phyloP scores from a whole-genome alignment of 177 flowering plant genomes.

The Tripterygium wilfordii region DNA sequence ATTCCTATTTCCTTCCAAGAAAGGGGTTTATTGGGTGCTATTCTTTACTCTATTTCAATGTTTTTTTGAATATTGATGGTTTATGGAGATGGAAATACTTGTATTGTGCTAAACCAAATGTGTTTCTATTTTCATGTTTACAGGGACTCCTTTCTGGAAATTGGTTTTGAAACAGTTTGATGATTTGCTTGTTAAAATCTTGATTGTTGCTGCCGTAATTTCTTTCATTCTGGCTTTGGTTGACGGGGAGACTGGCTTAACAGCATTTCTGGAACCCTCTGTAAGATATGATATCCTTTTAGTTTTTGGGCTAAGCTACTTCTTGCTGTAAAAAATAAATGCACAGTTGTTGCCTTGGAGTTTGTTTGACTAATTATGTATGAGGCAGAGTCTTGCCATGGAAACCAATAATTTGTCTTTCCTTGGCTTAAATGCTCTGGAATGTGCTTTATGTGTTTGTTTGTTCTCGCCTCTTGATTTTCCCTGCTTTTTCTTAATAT shows the following conservation, averaged over 20 bases:
- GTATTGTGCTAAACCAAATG: background rate
- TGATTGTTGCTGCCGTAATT: slow-evolving; percentile 83
- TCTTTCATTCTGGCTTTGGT: slow-evolving; percentile 79
- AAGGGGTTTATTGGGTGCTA: no score
- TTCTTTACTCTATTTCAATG: no score
- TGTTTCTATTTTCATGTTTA: slow-evolving; percentile 8
- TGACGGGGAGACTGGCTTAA: slow-evolving; percentile 90
- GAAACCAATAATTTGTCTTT: no score
- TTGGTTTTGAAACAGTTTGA: slow-evolving; percentile 93
- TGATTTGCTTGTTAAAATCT: slow-evolving; percentile 97
- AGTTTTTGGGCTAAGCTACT: background rate
- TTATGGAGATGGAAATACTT: background rate
- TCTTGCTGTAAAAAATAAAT: no score
- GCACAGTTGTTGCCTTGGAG: no score
- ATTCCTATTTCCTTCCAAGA: no score
- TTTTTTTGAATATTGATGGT: background rate
- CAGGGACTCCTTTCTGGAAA: slow-evolving; percentile 97
- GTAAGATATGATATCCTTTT: slow-evolving; percentile 38
- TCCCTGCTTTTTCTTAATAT: no score
- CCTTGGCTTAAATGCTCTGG: no score
- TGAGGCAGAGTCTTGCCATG: no score
- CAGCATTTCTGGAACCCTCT: slow-evolving; percentile 95
- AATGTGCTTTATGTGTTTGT: no score
- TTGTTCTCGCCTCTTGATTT: no score
- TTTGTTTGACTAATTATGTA: no score